Evolutionary conservation across 225 moss, liverwort and hornwort species (phyloP).

Genomic region (Takakia lepidozioides): DNA sequence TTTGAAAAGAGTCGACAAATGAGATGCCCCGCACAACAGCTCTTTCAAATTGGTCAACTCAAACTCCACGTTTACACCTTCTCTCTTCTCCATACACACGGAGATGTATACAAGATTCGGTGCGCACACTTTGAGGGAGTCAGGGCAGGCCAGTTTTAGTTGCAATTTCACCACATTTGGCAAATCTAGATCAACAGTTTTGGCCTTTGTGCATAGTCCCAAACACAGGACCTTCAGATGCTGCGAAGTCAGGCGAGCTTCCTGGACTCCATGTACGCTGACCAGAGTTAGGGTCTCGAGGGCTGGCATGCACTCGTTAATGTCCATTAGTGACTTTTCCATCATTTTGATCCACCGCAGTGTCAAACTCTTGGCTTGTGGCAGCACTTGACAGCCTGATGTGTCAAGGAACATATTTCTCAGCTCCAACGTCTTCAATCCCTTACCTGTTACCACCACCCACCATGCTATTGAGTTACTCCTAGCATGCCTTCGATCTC

Average conservation of each 20-base stretch:
- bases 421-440: constrained; percentile 59
- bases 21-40: constrained; percentile 63
- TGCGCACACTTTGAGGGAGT: constrained; percentile 42
- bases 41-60: constrained; percentile 35
- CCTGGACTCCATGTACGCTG: constrained; percentile 67
- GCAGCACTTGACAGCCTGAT: constrained; percentile 11
- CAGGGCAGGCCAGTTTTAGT: constrained; percentile 80
- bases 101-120: constrained; percentile 53
- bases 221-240: constrained; percentile 49
- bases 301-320: constrained; percentile 48
- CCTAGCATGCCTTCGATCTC: too few species aligned
- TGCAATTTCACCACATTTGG: constrained; percentile 50
- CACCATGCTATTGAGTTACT: too few species aligned
- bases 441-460: constrained; percentile 27
- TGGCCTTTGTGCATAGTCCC: constrained; percentile 61
- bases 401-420: constrained; percentile 82
- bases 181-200: constrained; percentile 41
- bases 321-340: constrained; percentile 38
- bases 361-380: constrained; percentile 32
- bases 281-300: constrained; percentile 56
- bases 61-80: constrained; percentile 33
- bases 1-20: constrained; percentile 40
- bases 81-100: constrained; percentile 79
- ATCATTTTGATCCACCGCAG: constrained; percentile 79
- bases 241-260: constrained; percentile 30